Conservation (phyloP, 345 rosid species). For the Salix caprea region DNA sequence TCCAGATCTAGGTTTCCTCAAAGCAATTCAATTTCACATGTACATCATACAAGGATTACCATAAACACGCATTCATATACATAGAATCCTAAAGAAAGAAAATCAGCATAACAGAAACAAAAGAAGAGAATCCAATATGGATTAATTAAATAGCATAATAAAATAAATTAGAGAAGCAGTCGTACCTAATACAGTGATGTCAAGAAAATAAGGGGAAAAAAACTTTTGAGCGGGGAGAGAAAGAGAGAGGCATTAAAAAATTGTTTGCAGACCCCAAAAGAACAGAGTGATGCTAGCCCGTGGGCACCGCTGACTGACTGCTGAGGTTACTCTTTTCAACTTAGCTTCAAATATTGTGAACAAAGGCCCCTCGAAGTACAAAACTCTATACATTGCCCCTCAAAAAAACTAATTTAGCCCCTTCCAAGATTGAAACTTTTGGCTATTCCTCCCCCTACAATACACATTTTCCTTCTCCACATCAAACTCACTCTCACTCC, state of each 20-base stretch:
- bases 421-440: background rate
- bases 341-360: background rate
- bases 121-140: background rate
- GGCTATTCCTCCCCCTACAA: background rate
- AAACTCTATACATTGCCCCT: background rate
- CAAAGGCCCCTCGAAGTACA: background rate
- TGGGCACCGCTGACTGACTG: background rate
- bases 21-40: background rate
- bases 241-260: background rate
- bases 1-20: background rate
- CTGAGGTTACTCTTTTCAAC: too few relatives aligned
- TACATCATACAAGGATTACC: background rate
- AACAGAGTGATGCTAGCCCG: background rate
- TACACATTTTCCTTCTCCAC: background rate
- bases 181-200: constrained; percentile 2
- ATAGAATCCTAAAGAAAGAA: background rate
- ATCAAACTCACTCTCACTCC: background rate
- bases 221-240: background rate
- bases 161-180: background rate
- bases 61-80: background rate
- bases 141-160: background rate
- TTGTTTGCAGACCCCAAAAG: background rate
- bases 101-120: background rate
- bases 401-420: background rate
- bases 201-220: background rate